Evolutionary conservation across 2,329 filamentous ascomycete species (phyloP), one percentile per base, ranked within the genome.

Genomic region (Penicillium hesseltinei): DNA sequence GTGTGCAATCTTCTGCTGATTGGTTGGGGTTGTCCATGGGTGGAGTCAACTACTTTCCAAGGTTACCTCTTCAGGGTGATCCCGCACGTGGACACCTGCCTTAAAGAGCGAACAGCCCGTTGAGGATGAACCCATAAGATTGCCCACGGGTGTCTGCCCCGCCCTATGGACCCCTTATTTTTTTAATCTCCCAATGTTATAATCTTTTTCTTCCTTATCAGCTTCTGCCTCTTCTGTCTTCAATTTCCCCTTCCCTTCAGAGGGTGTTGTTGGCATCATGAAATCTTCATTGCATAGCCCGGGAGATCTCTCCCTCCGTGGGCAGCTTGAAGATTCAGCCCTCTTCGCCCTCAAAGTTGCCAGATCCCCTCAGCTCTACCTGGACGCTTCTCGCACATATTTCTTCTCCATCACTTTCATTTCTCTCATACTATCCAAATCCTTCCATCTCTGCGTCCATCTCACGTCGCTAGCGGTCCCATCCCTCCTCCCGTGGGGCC

Each of bases 331-430:
- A 36, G 54, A 47, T 6, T 29, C 51, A 15, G 54, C 47, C 43
- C 10, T 55, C 23, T 54, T 55, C 10, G 44, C 33, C 10, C 27
- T 62, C 15, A 25, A 49, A 10, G 48, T 62, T 36, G 54, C 49
- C 17, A 52, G 42, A 56, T 58, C 55, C 9, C 57, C 57, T 19
- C 60, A 62, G 27, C 33, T 51, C 15, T 43, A 56, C 29, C 17
- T 62, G 38, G 60, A 50, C 13, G 13, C 33, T 27, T 55, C 48
- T 25, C 60, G 57, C 13, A 49, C 38, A 29, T 62, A 55, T 47
- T 39, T 60, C 36, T 60, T 62, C 45, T 60, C 59, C 2, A 40
- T 60, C 8, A 60, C 52, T 27, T 60, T 58, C n/a, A 60, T 62
- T 27, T 49, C 60, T 15, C 51, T 62, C 15, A 11, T 56, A 6